Conservation (phyloP, 73 alveolate genomes). For the Tetrahymena borealis region DNA sequence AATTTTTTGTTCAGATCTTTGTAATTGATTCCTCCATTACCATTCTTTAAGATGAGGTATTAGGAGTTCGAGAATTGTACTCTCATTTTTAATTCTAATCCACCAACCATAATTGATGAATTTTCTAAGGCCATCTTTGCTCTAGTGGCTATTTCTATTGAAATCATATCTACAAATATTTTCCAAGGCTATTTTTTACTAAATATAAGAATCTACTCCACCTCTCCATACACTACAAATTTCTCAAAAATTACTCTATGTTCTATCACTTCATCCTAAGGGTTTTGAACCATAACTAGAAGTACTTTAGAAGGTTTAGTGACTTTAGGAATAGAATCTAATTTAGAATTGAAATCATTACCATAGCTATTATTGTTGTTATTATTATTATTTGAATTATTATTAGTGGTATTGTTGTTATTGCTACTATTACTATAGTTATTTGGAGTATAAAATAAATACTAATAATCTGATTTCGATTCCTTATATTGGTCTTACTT, state of each 20-base stretch:
- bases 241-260: not conserved
- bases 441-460: not conserved
- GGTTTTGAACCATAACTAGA: not conserved
- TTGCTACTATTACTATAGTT: not conserved
- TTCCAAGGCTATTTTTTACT: not conserved
- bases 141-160: not conserved
- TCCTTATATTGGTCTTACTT: not conserved
- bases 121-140: not conserved
- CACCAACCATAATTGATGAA: not conserved
- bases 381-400: not conserved
- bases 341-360: not conserved
- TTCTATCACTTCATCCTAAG: not conserved
- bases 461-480: not conserved
- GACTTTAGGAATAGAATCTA: not conserved
- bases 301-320: not conserved
- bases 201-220: not conserved
- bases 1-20: not conserved
- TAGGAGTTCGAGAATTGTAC: not conserved
- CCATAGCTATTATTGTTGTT: not conserved
- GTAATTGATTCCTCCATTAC: not conserved
- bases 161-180: not conserved
- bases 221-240: not conserved
- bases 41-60: not conserved
- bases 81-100: not conserved
- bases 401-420: not conserved